Evolutionary conservation across 441 rosid genomes (phyloP).

Genomic region (Erysimum cheiri): DNA sequence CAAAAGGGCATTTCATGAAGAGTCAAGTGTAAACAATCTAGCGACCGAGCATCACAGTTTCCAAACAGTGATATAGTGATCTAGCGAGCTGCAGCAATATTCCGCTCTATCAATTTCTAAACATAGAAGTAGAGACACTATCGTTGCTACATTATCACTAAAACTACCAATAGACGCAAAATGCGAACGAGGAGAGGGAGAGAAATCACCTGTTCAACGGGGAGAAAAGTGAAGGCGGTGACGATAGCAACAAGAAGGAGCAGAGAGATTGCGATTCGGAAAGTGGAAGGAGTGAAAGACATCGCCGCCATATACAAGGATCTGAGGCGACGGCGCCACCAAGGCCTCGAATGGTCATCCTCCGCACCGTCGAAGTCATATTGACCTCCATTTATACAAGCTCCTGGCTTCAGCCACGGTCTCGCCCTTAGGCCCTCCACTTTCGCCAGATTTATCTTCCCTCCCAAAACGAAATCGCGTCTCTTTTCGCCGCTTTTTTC

Average conservation of each 20-base stretch:
- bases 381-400: slow-evolving; percentile 34
- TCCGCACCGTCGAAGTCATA: slow-evolving; percentile 39
- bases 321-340: slow-evolving; percentile 48
- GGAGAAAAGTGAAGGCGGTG: slow-evolving; percentile 44
- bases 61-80: slow-evolving; percentile 9
- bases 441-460: slow-evolving; percentile 48
- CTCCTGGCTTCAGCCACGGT: slow-evolving; percentile 51
- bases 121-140: background rate
- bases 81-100: slow-evolving; percentile 10
- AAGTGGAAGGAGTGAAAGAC: slow-evolving; percentile 36
- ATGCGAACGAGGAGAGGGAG: background rate
- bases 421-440: slow-evolving; percentile 51
- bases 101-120: background rate
- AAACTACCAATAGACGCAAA: background rate
- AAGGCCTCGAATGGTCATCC: slow-evolving; percentile 43
- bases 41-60: background rate
- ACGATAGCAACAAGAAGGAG: slow-evolving; percentile 37
- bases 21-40: slow-evolving; percentile 20
- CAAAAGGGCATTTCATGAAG: background rate
- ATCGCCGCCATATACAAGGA: slow-evolving; percentile 43
- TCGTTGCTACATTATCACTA: slow-evolving; percentile 23
- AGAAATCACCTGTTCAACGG: slow-evolving; percentile 43
- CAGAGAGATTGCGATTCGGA: slow-evolving; percentile 41
- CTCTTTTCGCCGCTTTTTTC: slow-evolving; percentile 1
- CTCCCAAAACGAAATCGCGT: slow-evolving; percentile 20